Conservation (phyloP, 148 eudicot species). For the Camellia japonica region DNA sequence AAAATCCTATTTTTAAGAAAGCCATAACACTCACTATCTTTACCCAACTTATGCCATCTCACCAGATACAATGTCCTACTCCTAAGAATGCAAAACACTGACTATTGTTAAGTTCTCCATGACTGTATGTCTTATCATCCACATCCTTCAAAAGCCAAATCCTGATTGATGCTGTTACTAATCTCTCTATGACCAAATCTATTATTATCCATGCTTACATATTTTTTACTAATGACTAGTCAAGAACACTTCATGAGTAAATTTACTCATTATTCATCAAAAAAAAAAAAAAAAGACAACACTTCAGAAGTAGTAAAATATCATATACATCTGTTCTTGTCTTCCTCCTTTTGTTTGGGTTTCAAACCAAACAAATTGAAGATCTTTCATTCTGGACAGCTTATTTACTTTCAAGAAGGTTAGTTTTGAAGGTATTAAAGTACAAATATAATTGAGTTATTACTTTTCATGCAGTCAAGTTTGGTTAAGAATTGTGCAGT, state of each 20-base stretch:
- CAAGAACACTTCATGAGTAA: too few relatives aligned
- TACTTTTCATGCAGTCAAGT: background rate
- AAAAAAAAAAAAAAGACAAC: too few relatives aligned
- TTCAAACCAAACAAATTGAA: too few relatives aligned
- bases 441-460: too few relatives aligned
- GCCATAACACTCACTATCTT: background rate
- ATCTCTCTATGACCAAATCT: background rate
- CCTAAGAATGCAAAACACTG: background rate
- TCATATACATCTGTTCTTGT: background rate
- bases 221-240: background rate
- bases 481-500: background rate
- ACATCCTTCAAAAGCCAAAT: background rate
- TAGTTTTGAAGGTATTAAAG: too few relatives aligned
- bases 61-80: background rate
- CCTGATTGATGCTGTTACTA: background rate
- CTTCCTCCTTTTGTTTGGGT: background rate
- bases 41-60: background rate
- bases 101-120: background rate
- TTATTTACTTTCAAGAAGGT: background rate
- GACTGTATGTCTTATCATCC: background rate
- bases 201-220: background rate
- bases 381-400: background rate
- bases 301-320: background rate
- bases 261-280: too few relatives aligned
- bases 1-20: background rate